Evolutionary conservation across 179 eudicot genomes (phyloP), one percentile per base, ranked within the genome.

Genomic region (Patellifolia procumbens): DNA sequence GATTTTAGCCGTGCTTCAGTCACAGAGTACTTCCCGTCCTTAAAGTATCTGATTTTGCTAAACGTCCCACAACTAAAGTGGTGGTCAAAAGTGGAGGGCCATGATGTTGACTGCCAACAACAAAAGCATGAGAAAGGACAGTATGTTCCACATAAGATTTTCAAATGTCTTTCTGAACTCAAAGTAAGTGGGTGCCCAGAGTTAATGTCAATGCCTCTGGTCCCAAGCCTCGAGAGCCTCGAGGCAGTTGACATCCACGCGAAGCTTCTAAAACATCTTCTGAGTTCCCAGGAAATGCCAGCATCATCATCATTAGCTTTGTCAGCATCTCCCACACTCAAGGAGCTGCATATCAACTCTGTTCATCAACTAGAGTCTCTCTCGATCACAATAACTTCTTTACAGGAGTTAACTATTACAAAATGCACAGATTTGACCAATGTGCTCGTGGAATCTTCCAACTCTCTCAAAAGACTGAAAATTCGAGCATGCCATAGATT

Each of bases 131-230:
- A n/a, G n/a, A n/a, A n/a, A n/a, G n/a, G n/a, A n/a, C n/a, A n/a
- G n/a, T n/a, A n/a, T n/a, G n/a, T n/a, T n/a, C n/a, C n/a, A n/a
- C n/a, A n/a, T 7, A 35, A 32, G 12, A 15, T 1, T 8, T 16
- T 60, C 2, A 28, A 52, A 1, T 32, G 13, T 73, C 68, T 59
- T 60, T 12, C 7, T 5, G 58, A 35, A 5, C 15, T 74, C 15
- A 60, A 35, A 2, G 9, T 74, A 43, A 13, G 37, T 24, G 43
- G 68, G 22, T 60, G 76, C 56, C 76, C 76, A 37, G 9, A 59
- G n/a, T 28, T 74, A 15, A 26, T 24, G 43, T 37, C 42, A 29
- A 24, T 74, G 39, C 76, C 76, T 39, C 9, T 3, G 5, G 20
- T 37, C 5, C 74, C 74, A 28, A 51, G 12, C 3, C 74, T 70